phyloP scores from a whole-genome alignment of 2,329 filamentous ascomycete species.

The Colletotrichum godetiae region DNA sequence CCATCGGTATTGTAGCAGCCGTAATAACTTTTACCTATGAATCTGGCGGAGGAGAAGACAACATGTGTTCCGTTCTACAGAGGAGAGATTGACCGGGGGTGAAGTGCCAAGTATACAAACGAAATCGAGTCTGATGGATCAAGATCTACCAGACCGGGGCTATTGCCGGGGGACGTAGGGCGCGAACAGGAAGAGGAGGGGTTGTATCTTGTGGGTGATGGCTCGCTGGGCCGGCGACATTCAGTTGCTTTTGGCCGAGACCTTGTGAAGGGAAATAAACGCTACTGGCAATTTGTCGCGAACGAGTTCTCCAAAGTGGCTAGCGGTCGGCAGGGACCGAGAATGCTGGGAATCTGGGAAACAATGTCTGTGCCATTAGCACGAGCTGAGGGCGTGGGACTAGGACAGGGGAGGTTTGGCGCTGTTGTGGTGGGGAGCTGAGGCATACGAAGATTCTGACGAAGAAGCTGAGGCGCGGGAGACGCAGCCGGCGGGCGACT shows the following conservation, averaged over 20 bases:
- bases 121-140: not conserved
- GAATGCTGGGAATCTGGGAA: conserved; percentile 2
- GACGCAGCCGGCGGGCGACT: not conserved
- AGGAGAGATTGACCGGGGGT: not conserved
- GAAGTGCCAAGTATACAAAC: not conserved
- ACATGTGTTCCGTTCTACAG: conserved; percentile 8
- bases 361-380: conserved; percentile 7
- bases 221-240: conserved; percentile 3
- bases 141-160: conserved; percentile 11
- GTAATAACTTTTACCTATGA: not conserved
- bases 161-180: conserved; percentile 3
- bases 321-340: conserved; percentile 24
- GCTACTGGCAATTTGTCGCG: conserved; percentile 13
- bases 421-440: conserved; percentile 14
- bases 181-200: not conserved
- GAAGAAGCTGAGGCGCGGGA: conserved; percentile 19
- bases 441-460: conserved; percentile 21
- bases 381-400: conserved; percentile 8
- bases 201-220: not conserved
- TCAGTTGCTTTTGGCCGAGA: conserved; percentile 15
- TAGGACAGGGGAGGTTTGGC: conserved; percentile 16
- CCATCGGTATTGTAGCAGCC: conserved; percentile 1
- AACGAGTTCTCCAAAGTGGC: conserved; percentile 4
- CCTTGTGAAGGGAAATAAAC: conserved; percentile 16
- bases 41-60: not conserved